Evolutionary conservation across 2,329 filamentous ascomycete genomes (phyloP).

Genomic region (Xylariales sp.): DNA sequence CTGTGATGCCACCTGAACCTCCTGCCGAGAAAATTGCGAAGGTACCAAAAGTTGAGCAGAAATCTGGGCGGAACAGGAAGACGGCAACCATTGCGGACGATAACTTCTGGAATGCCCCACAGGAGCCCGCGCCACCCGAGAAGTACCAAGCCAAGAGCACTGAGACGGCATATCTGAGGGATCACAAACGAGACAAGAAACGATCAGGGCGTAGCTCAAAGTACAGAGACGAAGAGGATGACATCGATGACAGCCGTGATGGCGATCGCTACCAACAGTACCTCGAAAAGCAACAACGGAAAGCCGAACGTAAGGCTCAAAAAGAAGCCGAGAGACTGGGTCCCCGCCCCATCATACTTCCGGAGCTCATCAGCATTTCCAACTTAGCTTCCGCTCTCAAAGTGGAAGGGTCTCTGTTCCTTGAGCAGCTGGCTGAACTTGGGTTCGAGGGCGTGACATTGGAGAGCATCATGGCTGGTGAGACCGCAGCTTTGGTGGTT

Average conservation of each 20-base stretch:
- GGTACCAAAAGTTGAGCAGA: too few relatives aligned
- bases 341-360: slow-evolving; percentile 65
- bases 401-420: slow-evolving; percentile 66
- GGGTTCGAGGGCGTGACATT: slow-evolving; percentile 83
- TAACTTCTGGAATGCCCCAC: too few relatives aligned
- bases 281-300: slow-evolving; percentile 35
- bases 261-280: slow-evolving; percentile 27
- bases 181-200: slow-evolving; percentile 3
- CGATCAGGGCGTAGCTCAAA: not conserved
- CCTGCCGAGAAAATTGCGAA: too few relatives aligned
- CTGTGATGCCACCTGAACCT: too few relatives aligned
- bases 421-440: slow-evolving; percentile 72
- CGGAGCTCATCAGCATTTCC: slow-evolving; percentile 86
- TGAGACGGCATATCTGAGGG: too few relatives aligned
- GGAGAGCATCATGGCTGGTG: slow-evolving; percentile 84
- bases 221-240: not conserved
- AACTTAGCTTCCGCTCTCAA: slow-evolving; percentile 74
- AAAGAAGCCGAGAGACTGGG: slow-evolving; percentile 28
- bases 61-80: too few relatives aligned
- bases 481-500: slow-evolving; percentile 85
- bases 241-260: too few relatives aligned
- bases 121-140: too few relatives aligned
- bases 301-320: slow-evolving; percentile 34
- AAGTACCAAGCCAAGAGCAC: too few relatives aligned
- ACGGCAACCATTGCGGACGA: too few relatives aligned